phyloP scores from a whole-genome alignment of 768 basidiomycete species.

The Macrolepiota fuliginosa region DNA sequence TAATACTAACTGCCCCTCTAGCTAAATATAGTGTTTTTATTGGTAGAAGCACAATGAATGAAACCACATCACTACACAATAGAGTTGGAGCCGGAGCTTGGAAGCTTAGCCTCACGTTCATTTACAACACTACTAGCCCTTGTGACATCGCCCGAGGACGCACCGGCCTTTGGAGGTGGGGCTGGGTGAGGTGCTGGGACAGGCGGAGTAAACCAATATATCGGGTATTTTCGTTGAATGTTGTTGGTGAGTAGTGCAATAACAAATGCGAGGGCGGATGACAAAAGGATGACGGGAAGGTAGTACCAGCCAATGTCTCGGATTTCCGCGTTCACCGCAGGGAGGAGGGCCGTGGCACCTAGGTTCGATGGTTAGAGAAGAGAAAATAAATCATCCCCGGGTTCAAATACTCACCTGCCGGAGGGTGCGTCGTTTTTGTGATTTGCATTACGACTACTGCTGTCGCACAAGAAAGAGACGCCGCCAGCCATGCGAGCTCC shows the following conservation, averaged over 20 bases:
- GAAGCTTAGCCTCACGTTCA: background rate
- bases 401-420: constrained; percentile 35
- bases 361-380: background rate
- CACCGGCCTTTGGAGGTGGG: background rate
- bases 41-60: background rate
- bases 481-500: constrained; percentile 48
- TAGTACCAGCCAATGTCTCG: constrained; percentile 51
- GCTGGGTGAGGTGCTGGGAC: background rate
- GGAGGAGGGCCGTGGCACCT: constrained; percentile 55
- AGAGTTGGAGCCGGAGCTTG: background rate
- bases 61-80: background rate
- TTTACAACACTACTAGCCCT: background rate
- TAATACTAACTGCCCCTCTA: too few species aligned
- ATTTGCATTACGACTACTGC: constrained; percentile 50
- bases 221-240: constrained; percentile 47
- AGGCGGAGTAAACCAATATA: constrained; percentile 40
- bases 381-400: background rate
- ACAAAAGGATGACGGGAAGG: constrained; percentile 49
- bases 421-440: constrained; percentile 51
- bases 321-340: constrained; percentile 39
- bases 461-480: constrained; percentile 40
- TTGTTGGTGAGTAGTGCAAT: constrained; percentile 50
- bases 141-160: background rate
- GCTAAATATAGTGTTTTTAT: too few species aligned
- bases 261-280: constrained; percentile 38